Evolutionary conservation across 1,284 basidiomycete genomes (phyloP).

Genomic region (Microbotryum violaceum): DNA sequence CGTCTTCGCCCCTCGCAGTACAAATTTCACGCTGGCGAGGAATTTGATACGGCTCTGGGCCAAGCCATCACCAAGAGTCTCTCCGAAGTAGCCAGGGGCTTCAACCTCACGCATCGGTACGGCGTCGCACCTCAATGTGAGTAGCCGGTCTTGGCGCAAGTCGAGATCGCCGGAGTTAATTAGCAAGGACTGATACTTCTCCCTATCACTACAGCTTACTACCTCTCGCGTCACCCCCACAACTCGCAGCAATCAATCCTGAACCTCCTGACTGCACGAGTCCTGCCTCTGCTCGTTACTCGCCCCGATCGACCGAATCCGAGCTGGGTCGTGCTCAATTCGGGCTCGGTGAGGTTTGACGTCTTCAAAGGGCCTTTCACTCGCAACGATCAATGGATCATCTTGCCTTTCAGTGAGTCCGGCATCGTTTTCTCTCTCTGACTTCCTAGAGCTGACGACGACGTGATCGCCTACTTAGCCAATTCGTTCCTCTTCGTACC

Average conservation of each 20-base stretch:
- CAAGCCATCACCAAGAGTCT: slow-evolving; percentile 17
- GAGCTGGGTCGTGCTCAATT: slow-evolving; percentile 33
- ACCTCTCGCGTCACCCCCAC: slow-evolving; percentile 27
- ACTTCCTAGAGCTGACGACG: too few relatives aligned
- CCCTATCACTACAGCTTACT: slow-evolving; percentile 23
- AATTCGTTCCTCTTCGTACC: slow-evolving; percentile 28
- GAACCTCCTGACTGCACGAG: slow-evolving; percentile 25
- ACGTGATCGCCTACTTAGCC: slow-evolving; percentile 4
- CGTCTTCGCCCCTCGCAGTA: slow-evolving; percentile 10
- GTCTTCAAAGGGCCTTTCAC: slow-evolving; percentile 37
- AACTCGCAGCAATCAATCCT: slow-evolving; percentile 23
- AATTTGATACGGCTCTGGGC: slow-evolving; percentile 31
- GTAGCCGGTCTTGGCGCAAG: not conserved
- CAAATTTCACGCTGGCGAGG: slow-evolving; percentile 25
- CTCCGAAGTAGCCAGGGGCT: slow-evolving; percentile 15
- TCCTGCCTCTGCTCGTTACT: slow-evolving; percentile 24
- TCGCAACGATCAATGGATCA: slow-evolving; percentile 35
- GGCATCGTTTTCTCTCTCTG: too few relatives aligned
- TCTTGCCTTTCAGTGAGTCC: slow-evolving; percentile 24
- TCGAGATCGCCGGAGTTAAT: not conserved
- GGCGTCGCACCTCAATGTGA: slow-evolving; percentile 29
- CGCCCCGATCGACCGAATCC: slow-evolving; percentile 14
- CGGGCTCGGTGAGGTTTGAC: slow-evolving; percentile 36
- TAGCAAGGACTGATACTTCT: not conserved
- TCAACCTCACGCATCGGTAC: slow-evolving; percentile 33